A percentile compares a stretch with the other conserved stretches of the same genome.
These are phyloP conservation scores for Candida verbasci DNA, from an alignment of 805 yeast species.

Conservation along the genomic window DNA sequence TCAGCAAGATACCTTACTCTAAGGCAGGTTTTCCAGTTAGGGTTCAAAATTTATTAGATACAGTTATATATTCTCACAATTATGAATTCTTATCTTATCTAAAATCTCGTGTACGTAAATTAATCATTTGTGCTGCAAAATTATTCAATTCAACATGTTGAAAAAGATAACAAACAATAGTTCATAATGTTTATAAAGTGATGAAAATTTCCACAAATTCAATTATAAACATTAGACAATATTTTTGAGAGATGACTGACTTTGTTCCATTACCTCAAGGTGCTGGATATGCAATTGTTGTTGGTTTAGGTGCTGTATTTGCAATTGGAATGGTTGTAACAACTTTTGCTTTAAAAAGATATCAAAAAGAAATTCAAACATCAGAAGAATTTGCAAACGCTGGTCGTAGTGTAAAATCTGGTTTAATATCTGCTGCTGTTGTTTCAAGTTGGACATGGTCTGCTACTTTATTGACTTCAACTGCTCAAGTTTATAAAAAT, in stretches of 20 bases:
- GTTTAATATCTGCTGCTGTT: conserved; percentile 83
- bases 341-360: conserved; percentile 66
- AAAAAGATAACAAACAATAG: too few relatives aligned
- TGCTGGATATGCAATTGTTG: conserved; percentile 83
- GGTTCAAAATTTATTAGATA: too few relatives aligned
- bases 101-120: too few relatives aligned
- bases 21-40: too few relatives aligned
- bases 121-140: too few relatives aligned
- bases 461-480: conserved; percentile 36
- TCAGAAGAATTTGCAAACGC: conserved; percentile 95
- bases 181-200: too few relatives aligned
- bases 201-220: too few relatives aligned
- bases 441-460: conserved; percentile 87
- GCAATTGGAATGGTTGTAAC: conserved; percentile 75
- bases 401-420: conserved; percentile 82
- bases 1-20: too few relatives aligned
- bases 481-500: conserved; percentile 64
- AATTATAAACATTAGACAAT: not conserved
- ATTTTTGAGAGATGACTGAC: conserved; percentile 1
- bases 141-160: too few relatives aligned
- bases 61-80: too few relatives aligned
- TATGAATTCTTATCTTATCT: too few relatives aligned
- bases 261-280: conserved; percentile 55
- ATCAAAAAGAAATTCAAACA: conserved; percentile 80
- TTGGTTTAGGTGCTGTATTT: conserved; percentile 81